Percentiles rank a stretch among this genome's conserved stretches.
Conservation (phyloP, 371 early-diverging fungal genomes). For the Mortierella sp. region DNA sequence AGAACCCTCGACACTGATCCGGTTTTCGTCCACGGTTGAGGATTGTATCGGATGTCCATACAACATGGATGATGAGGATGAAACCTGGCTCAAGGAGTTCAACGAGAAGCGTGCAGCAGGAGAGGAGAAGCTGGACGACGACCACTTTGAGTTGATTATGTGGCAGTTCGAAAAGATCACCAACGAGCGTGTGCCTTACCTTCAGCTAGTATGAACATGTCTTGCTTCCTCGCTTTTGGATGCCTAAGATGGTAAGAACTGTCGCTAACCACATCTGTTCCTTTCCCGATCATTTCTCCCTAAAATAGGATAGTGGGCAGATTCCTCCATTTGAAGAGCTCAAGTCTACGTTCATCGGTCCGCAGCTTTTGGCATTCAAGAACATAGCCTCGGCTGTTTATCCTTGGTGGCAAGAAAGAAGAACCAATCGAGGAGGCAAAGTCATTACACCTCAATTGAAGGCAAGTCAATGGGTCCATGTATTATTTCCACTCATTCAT, state of each 20-base stretch:
- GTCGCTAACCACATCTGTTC: background rate
- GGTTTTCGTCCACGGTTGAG: slow-evolving; percentile 91
- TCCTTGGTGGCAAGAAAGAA: slow-evolving; percentile 61
- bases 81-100: slow-evolving; percentile 70
- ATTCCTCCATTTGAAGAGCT: slow-evolving; percentile 58
- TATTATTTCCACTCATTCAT: background rate
- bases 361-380: slow-evolving; percentile 37
- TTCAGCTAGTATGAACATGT: slow-evolving; percentile 58
- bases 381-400: slow-evolving; percentile 40
- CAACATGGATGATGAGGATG: slow-evolving; percentile 89
- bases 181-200: slow-evolving; percentile 65
- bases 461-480: slow-evolving; percentile 31
- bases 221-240: too few relatives aligned
- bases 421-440: slow-evolving; percentile 59
- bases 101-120: slow-evolving; percentile 56
- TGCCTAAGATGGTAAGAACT: background rate
- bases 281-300: background rate
- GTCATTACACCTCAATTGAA: slow-evolving; percentile 73
- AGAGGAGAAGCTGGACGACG: slow-evolving; percentile 64
- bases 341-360: slow-evolving; percentile 37
- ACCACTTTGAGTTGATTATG: slow-evolving; percentile 85
- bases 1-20: slow-evolving; percentile 83
- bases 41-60: slow-evolving; percentile 86
- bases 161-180: slow-evolving; percentile 75
- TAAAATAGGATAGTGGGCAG: slow-evolving; percentile 58